phyloP scores from a whole-genome alignment of 441 rosid species.

The Jatropha multifida region DNA sequence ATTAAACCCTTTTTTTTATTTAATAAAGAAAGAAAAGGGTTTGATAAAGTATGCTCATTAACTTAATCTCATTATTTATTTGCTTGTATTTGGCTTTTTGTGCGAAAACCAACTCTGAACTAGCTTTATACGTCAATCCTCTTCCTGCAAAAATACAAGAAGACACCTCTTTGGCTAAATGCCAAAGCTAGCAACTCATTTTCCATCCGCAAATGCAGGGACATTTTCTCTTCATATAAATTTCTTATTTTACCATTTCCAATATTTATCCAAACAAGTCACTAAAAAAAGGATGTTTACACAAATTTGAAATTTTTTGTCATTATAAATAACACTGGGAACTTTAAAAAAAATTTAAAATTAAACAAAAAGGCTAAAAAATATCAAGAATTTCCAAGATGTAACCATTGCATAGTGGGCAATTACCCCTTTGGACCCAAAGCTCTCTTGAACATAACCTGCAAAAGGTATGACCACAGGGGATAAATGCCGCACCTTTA shows the following conservation, averaged over 20 bases:
- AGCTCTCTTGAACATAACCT: conserved; percentile 93
- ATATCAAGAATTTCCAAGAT: conserved; percentile 84
- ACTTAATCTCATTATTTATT: background rate
- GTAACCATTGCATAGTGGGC: conserved; percentile 81
- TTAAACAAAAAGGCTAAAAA: conserved; percentile 34
- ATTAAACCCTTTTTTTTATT: background rate
- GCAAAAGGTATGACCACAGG: conserved; percentile 94
- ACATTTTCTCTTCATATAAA: background rate
- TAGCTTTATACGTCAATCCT: background rate
- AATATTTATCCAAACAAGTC: background rate
- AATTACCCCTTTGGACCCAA: conserved; percentile 77
- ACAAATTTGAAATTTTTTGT: background rate
- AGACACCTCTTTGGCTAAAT: background rate
- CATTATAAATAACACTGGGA: background rate
- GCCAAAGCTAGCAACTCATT: conserved; percentile 5
- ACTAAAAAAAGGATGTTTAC: background rate
- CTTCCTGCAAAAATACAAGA: background rate
- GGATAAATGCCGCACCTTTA: conserved; percentile 92
- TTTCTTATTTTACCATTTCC: conserved; percentile 7
- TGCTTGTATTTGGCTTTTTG: background rate
- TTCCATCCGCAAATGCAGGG: background rate
- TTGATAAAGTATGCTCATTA: background rate
- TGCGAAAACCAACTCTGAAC: background rate
- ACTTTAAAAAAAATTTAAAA: background rate
- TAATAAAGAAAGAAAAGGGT: conserved; percentile 2